phyloP scores from a whole-genome alignment of 2,329 filamentous ascomycete genomes.

The Calonectria montana region DNA sequence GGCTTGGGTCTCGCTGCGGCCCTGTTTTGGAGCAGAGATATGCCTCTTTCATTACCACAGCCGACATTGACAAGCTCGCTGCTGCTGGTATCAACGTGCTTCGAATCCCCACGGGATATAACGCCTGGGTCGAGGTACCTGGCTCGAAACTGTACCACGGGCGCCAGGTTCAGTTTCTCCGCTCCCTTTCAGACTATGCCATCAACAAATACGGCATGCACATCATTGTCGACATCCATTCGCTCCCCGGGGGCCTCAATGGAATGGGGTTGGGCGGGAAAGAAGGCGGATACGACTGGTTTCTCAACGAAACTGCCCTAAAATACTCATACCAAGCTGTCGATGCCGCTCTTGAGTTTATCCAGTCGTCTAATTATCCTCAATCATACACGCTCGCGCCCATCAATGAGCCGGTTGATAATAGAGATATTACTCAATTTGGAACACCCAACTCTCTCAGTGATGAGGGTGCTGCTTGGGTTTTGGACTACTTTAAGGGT shows the following conservation, averaged over 20 bases:
- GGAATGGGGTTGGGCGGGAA: constrained; percentile 14
- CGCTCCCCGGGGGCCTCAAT: constrained; percentile 21
- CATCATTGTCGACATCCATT: constrained; percentile 25
- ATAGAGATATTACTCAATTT: constrained; percentile 3
- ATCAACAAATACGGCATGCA: constrained; percentile 23
- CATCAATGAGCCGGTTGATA: constrained; percentile 24
- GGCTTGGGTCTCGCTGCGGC: constrained; percentile 13
- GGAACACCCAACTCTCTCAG: constrained; percentile 5
- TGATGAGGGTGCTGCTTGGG: constrained; percentile 18
- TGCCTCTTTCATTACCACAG: constrained; percentile 13
- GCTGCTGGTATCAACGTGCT: constrained; percentile 13
- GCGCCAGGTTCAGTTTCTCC: constrained; percentile 6
- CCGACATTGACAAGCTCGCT: constrained; percentile 15
- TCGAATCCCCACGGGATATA: constrained; percentile 19
- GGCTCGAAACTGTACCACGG: constrained; percentile 20
- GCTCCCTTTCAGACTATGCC: constrained; percentile 15
- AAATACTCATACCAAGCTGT: constrained; percentile 16
- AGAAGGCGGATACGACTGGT: constrained; percentile 14
- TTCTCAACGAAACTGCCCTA: constrained; percentile 8
- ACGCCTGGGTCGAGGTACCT: constrained; percentile 25
- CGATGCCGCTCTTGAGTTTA: constrained; percentile 18
- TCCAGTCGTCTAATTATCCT: not conserved
- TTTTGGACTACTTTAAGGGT: constrained; percentile 14
- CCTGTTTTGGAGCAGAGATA: constrained; percentile 17
- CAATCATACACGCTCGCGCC: constrained; percentile 3